These are phyloP conservation scores for Nevesoporus exiguus DNA, from an alignment of 768 basidiomycete species.

Conservation along the genomic window DNA sequence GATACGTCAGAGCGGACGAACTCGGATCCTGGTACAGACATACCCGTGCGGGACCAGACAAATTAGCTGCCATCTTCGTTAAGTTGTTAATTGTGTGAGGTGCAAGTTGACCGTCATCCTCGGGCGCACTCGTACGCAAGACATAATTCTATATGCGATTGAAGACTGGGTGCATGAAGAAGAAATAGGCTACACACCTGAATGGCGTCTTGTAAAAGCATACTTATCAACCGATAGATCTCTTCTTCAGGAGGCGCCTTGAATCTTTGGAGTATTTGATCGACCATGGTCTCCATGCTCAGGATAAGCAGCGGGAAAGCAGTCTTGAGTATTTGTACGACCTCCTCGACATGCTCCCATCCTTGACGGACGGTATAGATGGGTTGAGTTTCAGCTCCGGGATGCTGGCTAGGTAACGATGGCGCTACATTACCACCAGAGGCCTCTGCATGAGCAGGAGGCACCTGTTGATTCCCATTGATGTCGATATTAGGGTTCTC, in stretches of 20 bases:
- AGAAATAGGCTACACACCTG: conserved; percentile 46
- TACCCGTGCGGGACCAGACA: conserved; percentile 58
- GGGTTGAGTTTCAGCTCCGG: conserved; percentile 21
- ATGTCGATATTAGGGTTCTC: conserved; percentile 18
- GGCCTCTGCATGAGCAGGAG: conserved; percentile 16
- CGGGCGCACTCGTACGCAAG: conserved; percentile 56
- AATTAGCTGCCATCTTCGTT: conserved; percentile 55
- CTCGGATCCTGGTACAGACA: conserved; percentile 16
- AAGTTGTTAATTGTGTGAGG: conserved; percentile 55
- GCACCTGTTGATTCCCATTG: conserved; percentile 25
- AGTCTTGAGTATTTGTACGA: conserved; percentile 91
- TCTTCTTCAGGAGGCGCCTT: conserved; percentile 91
- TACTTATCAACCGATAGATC: conserved; percentile 84
- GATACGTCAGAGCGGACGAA: background rate
- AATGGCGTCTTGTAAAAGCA: conserved; percentile 84
- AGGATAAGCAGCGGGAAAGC: conserved; percentile 92
- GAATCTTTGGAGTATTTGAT: conserved; percentile 88
- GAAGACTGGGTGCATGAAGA: background rate
- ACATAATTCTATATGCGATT: conserved; percentile 55
- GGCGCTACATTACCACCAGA: conserved; percentile 9
- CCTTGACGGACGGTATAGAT: conserved; percentile 54
- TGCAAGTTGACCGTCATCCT: conserved; percentile 65
- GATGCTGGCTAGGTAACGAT: conserved; percentile 14
- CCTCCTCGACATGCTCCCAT: conserved; percentile 90
- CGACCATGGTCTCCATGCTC: conserved; percentile 95